A percentile compares a stretch with the other conserved stretches of the same genome.
These are phyloP conservation scores for Zopfia rhizophila DNA, from an alignment of 2,329 filamentous ascomycete species.

Conservation along the genomic window DNA sequence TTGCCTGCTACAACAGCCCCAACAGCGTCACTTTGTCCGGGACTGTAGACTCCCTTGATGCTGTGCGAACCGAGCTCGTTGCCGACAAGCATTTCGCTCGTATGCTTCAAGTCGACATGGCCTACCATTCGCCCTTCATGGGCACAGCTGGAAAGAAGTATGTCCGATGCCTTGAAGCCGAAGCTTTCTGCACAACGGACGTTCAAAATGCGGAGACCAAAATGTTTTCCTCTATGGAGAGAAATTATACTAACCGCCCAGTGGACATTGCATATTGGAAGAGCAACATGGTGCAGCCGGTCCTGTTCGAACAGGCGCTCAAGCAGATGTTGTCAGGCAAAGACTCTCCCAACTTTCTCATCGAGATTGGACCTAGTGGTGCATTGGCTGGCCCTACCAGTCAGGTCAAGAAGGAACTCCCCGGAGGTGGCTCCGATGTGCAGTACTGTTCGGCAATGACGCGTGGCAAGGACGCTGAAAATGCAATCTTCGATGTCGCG, in stretches of 20 bases:
- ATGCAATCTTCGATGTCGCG: conserved; percentile 7
- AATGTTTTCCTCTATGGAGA: too few relatives aligned
- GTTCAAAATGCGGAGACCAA: too few relatives aligned
- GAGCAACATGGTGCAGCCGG: conserved; percentile 23
- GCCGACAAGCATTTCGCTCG: conserved; percentile 3
- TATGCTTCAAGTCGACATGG: conserved; percentile 13
- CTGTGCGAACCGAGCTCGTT: conserved; percentile 6
- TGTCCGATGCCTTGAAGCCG: too few relatives aligned
- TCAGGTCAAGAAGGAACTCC: too few relatives aligned
- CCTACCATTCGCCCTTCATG: conserved; percentile 28
- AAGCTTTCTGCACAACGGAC: too few relatives aligned
- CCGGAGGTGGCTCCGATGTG: conserved; percentile 14
- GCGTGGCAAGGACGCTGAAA: conserved; percentile 4
- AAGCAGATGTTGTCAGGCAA: conserved; percentile 1
- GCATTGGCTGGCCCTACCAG: conserved; percentile 27
- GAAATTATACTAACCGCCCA: too few relatives aligned
- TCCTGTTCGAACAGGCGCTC: conserved; percentile 10
- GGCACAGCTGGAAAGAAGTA: conserved; percentile 8
- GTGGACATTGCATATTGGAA: conserved; percentile 20
- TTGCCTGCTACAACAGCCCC: conserved; percentile 14
- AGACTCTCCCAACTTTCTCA: conserved; percentile 13
- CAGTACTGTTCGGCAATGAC: conserved; percentile 35
- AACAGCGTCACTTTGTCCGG: conserved; percentile 13
- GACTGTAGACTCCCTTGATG: background rate
- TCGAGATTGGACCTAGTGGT: conserved; percentile 31